Percentiles rank a stretch among this genome's conserved stretches.
These are phyloP conservation scores for Polysphondylium violaceum DNA, from an alignment of 78 protist genomes.

Conservation along the genomic window DNA sequence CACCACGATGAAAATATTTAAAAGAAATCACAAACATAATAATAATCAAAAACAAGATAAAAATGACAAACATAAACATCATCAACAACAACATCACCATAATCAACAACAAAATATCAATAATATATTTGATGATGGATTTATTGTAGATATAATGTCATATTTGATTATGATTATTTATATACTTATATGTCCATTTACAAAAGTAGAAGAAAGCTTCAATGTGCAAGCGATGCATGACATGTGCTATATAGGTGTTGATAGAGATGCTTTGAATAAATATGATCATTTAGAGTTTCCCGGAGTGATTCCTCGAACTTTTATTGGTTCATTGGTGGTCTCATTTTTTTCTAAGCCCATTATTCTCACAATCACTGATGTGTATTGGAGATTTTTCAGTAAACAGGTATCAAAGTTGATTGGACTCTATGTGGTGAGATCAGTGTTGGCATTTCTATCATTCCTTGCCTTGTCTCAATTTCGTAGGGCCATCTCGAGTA, in stretches of 20 bases:
- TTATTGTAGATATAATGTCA: background rate
- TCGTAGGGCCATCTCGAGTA: conserved; percentile 23
- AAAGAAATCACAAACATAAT: no score
- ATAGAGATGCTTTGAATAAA: background rate
- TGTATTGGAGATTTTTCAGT: background rate
- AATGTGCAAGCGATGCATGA: conserved; percentile 96
- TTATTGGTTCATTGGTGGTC: conserved; percentile 86
- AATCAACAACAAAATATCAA: no score
- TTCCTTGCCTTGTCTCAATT: background rate
- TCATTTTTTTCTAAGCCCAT: conserved; percentile 44
- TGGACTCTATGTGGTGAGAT: conserved; percentile 7
- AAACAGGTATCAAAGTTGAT: background rate
- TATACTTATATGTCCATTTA: conserved; percentile 52
- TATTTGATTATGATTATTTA: conserved; percentile 12
- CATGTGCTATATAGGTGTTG: conserved; percentile 59
- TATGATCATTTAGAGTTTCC: conserved; percentile 94
- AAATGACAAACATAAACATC: no score
- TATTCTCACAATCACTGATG: background rate
- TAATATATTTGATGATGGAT: no score
- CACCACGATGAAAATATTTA: no score
- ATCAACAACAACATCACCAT: no score
- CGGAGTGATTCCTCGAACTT: conserved; percentile 97
- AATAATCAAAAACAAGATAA: no score
- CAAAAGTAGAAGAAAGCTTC: conserved; percentile 97
- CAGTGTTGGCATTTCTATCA: conserved; percentile 26